Conservation (phyloP, 2,329 filamentous ascomycete species). For the Cadophora luteo-olivacea region DNA sequence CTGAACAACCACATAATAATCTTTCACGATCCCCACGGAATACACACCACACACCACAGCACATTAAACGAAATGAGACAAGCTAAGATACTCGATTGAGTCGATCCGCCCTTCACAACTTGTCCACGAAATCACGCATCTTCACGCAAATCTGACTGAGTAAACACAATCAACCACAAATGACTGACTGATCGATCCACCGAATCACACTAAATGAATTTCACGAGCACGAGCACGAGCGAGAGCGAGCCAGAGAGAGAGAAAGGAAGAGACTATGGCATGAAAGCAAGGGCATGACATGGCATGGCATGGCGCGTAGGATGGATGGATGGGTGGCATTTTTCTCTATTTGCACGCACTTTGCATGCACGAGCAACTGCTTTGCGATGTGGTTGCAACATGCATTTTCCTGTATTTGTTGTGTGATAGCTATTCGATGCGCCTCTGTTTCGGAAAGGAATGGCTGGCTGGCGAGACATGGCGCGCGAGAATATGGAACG, state of each 20-base stretch:
- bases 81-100: background rate
- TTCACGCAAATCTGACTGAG: background rate
- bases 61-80: background rate
- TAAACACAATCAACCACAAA: no score
- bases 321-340: background rate
- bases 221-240: background rate
- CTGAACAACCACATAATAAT: background rate
- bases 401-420: constrained; percentile 9
- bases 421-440: background rate
- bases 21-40: constrained; percentile 4
- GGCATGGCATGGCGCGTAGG: background rate
- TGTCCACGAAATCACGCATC: background rate
- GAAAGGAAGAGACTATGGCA: background rate
- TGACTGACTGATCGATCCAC: constrained; percentile 1
- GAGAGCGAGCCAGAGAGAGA: background rate
- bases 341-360: constrained; percentile 2
- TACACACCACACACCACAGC: background rate
- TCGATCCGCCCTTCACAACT: background rate
- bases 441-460: background rate
- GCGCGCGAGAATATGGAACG: background rate
- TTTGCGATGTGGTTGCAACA: background rate
- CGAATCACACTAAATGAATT: background rate
- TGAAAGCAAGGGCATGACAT: background rate
- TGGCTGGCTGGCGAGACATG: constrained; percentile 5
- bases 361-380: background rate